phyloP scores from a whole-genome alignment of 192 early-diverging fungal genomes.

The Rhizophlyctis rosea region DNA sequence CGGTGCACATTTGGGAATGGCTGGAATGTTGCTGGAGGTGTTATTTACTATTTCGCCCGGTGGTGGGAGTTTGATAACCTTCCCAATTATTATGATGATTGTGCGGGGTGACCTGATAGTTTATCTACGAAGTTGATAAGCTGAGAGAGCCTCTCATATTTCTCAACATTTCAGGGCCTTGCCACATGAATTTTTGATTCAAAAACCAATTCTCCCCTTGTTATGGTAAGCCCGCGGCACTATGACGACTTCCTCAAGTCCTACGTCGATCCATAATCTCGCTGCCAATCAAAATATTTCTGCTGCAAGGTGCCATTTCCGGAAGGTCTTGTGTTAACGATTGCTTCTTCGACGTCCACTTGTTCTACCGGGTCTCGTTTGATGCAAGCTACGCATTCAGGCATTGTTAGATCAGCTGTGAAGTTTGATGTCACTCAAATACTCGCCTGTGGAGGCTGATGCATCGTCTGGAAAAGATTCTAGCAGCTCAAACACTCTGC shows the following conservation, averaged over 20 bases:
- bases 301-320: constrained; percentile 19
- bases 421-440: not conserved
- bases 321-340: constrained; percentile 26
- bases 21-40: no score
- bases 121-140: no score
- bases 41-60: no score
- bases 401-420: not conserved
- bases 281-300: constrained; percentile 34
- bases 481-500: constrained; percentile 45
- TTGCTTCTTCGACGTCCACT: constrained; percentile 29
- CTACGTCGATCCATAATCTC: constrained; percentile 31
- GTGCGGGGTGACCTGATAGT: no score
- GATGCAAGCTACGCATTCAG: constrained; percentile 3
- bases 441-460: not conserved
- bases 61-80: no score
- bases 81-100: no score
- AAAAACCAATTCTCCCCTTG: no score
- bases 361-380: constrained; percentile 20
- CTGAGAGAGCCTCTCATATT: no score
- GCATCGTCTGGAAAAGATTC: constrained; percentile 18
- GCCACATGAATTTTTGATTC: no score
- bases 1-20: no score
- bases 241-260: not conserved
- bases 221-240: no score
- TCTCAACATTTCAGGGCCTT: no score